Percentiles rank a stretch among this genome's conserved stretches.
Evolutionary conservation across 2,329 filamentous ascomycete genomes (phyloP).

Genomic region (Sporothrix pallida): DNA sequence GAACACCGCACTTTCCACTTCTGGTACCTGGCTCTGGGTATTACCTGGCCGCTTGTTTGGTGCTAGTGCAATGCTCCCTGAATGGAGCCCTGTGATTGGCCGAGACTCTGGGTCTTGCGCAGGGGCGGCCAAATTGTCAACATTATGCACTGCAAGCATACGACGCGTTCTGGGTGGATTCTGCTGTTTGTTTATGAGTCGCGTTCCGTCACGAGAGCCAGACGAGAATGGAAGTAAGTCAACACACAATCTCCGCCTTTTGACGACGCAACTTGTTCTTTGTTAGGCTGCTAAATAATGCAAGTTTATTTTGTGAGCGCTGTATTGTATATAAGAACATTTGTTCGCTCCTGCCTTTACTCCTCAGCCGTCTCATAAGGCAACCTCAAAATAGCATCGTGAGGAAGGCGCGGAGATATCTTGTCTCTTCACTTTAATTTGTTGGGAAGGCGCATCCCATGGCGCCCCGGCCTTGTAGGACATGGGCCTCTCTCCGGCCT

Average conservation of each 20-base stretch:
- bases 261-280: background rate
- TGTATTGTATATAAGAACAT: background rate
- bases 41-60: conserved; percentile 31
- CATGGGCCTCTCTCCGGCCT: conserved; percentile 20
- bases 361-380: background rate
- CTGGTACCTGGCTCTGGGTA: background rate
- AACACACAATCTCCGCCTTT: background rate
- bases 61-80: conserved; percentile 13
- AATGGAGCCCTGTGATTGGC: conserved; percentile 18
- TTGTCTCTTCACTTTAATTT: background rate
- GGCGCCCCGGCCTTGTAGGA: background rate
- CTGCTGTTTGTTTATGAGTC: background rate
- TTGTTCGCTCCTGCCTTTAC: background rate
- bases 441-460: conserved; percentile 2
- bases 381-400: background rate
- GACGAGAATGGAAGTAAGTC: background rate
- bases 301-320: no score
- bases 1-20: background rate
- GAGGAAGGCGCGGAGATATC: background rate
- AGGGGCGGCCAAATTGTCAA: conserved; percentile 32
- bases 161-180: conserved; percentile 29
- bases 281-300: no score
- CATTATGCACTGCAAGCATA: conserved; percentile 31
- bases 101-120: background rate
- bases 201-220: conserved; percentile 11